A percentile compares a stretch with the other conserved stretches of the same genome.
Evolutionary conservation across 2,329 filamentous ascomycete species (phyloP).

Genomic region (Aspergillus amoenus): DNA sequence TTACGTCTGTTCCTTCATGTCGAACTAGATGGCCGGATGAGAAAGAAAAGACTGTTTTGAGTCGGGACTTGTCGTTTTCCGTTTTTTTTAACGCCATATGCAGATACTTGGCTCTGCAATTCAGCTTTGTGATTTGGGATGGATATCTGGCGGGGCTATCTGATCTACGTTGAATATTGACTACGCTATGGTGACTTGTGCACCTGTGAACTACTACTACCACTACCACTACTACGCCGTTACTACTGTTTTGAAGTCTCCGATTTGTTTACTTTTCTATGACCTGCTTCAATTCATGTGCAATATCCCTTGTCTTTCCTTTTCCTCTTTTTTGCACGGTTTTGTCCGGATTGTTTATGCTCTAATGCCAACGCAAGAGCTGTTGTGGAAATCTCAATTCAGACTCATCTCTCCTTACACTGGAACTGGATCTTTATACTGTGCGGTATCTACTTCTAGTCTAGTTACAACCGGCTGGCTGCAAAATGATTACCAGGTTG

Average conservation of each 20-base stretch:
- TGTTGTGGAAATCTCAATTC: conserved; percentile 6
- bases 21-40: conserved; percentile 27
- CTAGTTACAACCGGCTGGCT: not conserved
- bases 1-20: conserved; percentile 10
- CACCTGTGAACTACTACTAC: conserved; percentile 17
- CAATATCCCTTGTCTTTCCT: conserved; percentile 16
- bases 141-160: conserved; percentile 21
- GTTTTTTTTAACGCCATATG: conserved; percentile 12
- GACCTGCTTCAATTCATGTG: conserved; percentile 22
- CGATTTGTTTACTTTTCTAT: conserved; percentile 13
- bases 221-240: too few relatives aligned
- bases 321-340: not conserved
- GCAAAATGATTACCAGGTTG: not conserved
- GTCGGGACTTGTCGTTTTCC: conserved; percentile 15
- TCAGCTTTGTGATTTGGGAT: conserved; percentile 17
- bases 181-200: conserved; percentile 12
- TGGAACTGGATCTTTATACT: not conserved
- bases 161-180: conserved; percentile 21
- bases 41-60: conserved; percentile 18
- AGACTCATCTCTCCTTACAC: not conserved
- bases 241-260: conserved; percentile 9
- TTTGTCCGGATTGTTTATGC: conserved; percentile 6
- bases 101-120: conserved; percentile 19
- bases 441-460: conserved; percentile 3
- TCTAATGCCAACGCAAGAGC: conserved; percentile 12